phyloP scores from a whole-genome alignment of 495 filamentous ascomycete genomes.

The Xylaria grammica region DNA sequence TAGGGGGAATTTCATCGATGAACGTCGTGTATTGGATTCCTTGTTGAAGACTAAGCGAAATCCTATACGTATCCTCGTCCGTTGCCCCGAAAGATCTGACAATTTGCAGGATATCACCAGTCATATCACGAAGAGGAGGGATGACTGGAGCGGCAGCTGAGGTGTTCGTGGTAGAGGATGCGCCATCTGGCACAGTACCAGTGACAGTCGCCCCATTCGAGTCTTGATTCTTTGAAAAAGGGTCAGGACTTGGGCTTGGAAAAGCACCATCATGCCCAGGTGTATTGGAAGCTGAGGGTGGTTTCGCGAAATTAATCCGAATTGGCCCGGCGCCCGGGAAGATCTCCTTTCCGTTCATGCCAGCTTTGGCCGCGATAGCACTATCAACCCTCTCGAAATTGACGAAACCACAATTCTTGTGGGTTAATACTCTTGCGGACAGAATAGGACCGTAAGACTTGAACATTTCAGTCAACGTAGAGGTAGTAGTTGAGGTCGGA shows the following conservation, averaged over 20 bases:
- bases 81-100: slow-evolving; percentile 87
- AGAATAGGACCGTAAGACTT: slow-evolving; percentile 87
- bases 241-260: slow-evolving; percentile 95
- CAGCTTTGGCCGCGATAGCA: slow-evolving; percentile 82
- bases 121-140: slow-evolving; percentile 74
- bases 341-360: slow-evolving; percentile 95
- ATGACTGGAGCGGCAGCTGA: slow-evolving; percentile 64
- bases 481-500: slow-evolving; percentile 94
- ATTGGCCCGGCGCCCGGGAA: slow-evolving; percentile 96
- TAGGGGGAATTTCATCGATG: slow-evolving; percentile 82
- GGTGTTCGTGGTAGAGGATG: slow-evolving; percentile 39
- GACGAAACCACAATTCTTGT: slow-evolving; percentile 99
- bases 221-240: slow-evolving; percentile 63
- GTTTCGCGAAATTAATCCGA: slow-evolving; percentile 95
- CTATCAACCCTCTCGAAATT: slow-evolving; percentile 92
- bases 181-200: slow-evolving; percentile 44
- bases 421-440: slow-evolving; percentile 90
- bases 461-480: slow-evolving; percentile 92
- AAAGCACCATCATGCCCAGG: slow-evolving; percentile 81
- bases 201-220: slow-evolving; percentile 48
- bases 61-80: slow-evolving; percentile 76
- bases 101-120: slow-evolving; percentile 81
- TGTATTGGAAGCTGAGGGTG: slow-evolving; percentile 83
- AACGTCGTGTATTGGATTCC: slow-evolving; percentile 77
- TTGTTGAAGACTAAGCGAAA: slow-evolving; percentile 71